A percentile compares a stretch with the other conserved stretches of the same genome.
Conservation (phyloP, 495 filamentous ascomycete species). For the Talaromyces thailandensis region DNA sequence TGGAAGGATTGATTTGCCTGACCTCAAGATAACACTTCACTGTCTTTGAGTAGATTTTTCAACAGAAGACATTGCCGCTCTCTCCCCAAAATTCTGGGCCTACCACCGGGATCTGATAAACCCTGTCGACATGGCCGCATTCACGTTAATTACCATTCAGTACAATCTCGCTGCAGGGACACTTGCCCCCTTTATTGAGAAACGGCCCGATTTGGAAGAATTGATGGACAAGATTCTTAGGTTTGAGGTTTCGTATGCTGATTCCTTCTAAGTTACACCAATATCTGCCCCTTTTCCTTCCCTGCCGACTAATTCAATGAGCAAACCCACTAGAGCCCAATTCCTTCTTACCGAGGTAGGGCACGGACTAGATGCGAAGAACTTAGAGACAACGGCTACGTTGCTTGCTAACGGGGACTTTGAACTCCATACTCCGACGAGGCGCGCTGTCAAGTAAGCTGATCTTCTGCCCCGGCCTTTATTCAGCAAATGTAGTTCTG, state of each 20-base stretch:
- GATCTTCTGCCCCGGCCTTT: neutral
- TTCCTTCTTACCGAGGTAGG: slow-evolving; percentile 24
- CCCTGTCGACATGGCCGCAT: neutral
- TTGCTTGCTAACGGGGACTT: slow-evolving; percentile 21
- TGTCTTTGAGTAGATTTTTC: neutral
- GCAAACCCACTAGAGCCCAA: slow-evolving; percentile 10
- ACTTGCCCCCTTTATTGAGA: slow-evolving; percentile 12
- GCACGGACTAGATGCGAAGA: slow-evolving; percentile 23
- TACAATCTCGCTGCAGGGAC: slow-evolving; percentile 26
- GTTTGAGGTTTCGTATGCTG: slow-evolving; percentile 17
- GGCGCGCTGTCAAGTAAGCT: slow-evolving; percentile 17
- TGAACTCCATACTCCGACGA: slow-evolving; percentile 18
- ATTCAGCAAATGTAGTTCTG: neutral
- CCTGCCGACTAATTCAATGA: neutral
- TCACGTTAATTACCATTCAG: slow-evolving; percentile 19
- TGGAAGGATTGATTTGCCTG: neutral
- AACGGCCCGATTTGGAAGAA: slow-evolving; percentile 15
- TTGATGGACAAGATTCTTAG: slow-evolving; percentile 17
- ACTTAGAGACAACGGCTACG: slow-evolving; percentile 26
- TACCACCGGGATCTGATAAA: neutral
- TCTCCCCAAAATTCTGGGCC: neutral
- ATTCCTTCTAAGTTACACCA: neutral
- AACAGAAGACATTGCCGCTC: neutral
- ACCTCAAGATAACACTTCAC: neutral
- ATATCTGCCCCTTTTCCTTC: neutral